Conservation (phyloP, 202 grass and related monocot genomes). For the Schoenoplectus triqueter region DNA sequence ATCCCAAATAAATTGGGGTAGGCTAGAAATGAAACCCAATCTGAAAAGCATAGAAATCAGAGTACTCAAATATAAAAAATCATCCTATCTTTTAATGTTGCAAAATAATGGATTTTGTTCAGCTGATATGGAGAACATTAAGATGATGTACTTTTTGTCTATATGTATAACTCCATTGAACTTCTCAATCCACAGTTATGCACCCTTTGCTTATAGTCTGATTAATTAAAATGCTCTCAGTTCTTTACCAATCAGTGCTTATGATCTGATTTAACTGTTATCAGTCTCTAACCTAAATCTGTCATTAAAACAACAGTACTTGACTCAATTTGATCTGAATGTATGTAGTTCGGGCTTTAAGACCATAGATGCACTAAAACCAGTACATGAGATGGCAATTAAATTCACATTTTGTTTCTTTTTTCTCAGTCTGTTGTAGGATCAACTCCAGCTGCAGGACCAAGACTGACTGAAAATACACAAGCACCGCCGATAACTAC, state of each 20-base stretch:
- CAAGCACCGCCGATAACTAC: neutral
- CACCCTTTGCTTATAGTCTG: neutral
- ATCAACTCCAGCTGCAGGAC: conserved; percentile 12
- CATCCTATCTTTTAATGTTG: too few species aligned
- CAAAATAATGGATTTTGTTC: neutral
- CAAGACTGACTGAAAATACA: conserved; percentile 17
- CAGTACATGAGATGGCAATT: neutral
- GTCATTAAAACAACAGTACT: neutral
- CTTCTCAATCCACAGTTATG: neutral
- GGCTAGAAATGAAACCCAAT: too few species aligned
- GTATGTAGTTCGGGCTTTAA: neutral
- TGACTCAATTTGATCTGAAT: neutral
- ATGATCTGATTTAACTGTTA: neutral
- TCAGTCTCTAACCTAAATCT: neutral
- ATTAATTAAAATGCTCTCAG: neutral
- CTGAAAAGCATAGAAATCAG: too few species aligned
- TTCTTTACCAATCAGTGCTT: neutral
- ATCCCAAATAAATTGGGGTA: too few species aligned
- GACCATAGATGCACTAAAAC: conserved; percentile 9
- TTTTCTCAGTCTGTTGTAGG: conserved; percentile 12
- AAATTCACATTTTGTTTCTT: conserved; percentile 14
- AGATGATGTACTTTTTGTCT: neutral
- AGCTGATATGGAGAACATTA: neutral
- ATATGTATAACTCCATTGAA: neutral
- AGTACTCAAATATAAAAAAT: too few species aligned